Evolutionary conservation across 1,284 basidiomycete genomes (phyloP), one percentile per base, ranked within the genome.

Genomic region (Puccinia hordei): DNA sequence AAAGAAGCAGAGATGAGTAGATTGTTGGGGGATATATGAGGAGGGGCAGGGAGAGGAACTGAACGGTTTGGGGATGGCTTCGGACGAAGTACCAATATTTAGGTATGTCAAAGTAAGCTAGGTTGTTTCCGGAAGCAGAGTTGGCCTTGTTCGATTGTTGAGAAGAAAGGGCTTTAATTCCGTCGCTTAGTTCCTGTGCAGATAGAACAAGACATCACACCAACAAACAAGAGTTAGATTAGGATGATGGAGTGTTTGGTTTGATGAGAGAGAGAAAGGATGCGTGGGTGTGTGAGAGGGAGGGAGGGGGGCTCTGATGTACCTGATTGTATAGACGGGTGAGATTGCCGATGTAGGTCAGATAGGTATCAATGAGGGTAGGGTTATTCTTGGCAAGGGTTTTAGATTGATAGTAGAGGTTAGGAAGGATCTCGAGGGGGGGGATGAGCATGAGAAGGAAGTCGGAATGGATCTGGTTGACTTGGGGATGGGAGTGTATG

Each of bases 401-500:
- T 51, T 51, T 63, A 38, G 75, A 77, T 22, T 77, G 75, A 30
- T 77, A 77, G 53, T 66, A 57, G 12, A 77, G 75, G 66, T 77
- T 77, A 19, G 75, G 75, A 30, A 77, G 30, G 44, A 69, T 77
- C 27, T 77, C 75, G 30, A 77, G 61, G 38, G 75, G 75, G 3
- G 75, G 61, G 12, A 77, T 38, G 38, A 61, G 49, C 33, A 77
- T 61, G 46, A 77, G 46, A 19, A 77, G 27, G 61, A 68, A 33
- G 53, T 77, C 75, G 27, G 55, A 44, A n/a, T 41, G 59, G 49
- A 63, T 24, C 24, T 24, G 5, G 61, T 75, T 75, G 17, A 75
- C 30, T 35, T 24, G 24, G 9, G 38, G 55, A 59, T 75, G 41
- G 22, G n/a, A n/a, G 27, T 61, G 35, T 22, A 75, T 46, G n/a